Evolutionary conservation across 176 grass and related monocot species (phyloP).

Genomic region (Elaeis guineensis): DNA sequence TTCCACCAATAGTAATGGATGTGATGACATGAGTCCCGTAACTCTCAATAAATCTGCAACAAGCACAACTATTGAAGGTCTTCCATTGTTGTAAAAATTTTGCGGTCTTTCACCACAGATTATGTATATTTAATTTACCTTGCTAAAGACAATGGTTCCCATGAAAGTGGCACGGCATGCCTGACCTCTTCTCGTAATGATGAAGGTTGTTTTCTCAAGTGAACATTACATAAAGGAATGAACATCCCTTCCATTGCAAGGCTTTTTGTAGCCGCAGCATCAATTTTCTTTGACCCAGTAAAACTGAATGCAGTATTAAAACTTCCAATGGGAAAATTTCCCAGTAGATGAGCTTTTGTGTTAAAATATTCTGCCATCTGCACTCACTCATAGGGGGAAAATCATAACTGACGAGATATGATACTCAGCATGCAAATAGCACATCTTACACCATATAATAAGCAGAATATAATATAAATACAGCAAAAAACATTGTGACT

Average conservation of each 20-base stretch:
- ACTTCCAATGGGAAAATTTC: slow-evolving; percentile 39
- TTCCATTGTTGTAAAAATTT: slow-evolving; percentile 6
- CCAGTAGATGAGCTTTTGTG: slow-evolving; percentile 34
- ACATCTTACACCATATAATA: no score
- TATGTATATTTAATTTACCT: slow-evolving; percentile 26
- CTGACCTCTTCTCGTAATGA: slow-evolving; percentile 37
- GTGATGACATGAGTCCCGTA: slow-evolving; percentile 61
- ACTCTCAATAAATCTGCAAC: slow-evolving; percentile 67
- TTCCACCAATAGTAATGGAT: slow-evolving; percentile 53
- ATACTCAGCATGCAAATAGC: no score
- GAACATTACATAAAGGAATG: slow-evolving; percentile 40
- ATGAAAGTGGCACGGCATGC: slow-evolving; percentile 34
- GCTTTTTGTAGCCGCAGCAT: slow-evolving; percentile 48
- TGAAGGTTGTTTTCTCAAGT: slow-evolving; percentile 22
- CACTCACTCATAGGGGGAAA: background rate
- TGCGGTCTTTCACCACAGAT: background rate
- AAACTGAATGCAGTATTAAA: slow-evolving; percentile 56
- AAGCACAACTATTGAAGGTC: slow-evolving; percentile 2
- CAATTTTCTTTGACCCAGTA: slow-evolving; percentile 49
- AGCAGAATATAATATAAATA: no score
- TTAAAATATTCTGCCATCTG: slow-evolving; percentile 66
- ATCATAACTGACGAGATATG: no score
- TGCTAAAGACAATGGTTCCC: slow-evolving; percentile 52
- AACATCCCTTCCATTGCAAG: slow-evolving; percentile 42
- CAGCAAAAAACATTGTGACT: no score